Conservation (phyloP, 2,329 filamentous ascomycete genomes). For the Cordyceps militaris region DNA sequence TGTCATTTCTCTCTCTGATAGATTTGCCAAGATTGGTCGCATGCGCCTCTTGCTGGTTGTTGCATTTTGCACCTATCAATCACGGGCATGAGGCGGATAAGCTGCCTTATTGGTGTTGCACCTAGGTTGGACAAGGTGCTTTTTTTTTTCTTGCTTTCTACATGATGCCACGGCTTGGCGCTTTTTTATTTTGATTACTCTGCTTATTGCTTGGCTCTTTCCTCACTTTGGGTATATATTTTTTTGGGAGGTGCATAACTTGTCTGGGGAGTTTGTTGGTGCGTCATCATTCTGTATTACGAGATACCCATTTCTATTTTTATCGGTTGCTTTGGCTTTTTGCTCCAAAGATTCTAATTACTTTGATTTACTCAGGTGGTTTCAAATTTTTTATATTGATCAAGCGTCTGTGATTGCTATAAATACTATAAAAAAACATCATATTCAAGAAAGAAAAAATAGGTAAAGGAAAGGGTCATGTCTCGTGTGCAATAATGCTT, state of each 20-base stretch:
- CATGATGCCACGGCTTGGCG: neutral
- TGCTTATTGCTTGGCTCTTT: neutral
- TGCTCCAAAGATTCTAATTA: no score
- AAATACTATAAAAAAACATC: neutral
- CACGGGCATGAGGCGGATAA: neutral
- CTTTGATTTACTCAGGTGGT: neutral
- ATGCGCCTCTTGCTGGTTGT: neutral
- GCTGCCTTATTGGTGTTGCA: neutral
- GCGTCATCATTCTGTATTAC: no score
- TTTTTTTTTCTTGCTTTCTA: neutral
- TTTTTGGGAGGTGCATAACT: no score
- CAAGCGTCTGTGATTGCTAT: neutral
- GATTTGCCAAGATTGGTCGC: no score
- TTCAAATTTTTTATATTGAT: neutral
- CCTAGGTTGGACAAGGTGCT: neutral
- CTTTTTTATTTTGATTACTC: neutral
- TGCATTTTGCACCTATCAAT: neutral
- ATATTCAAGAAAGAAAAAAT: neutral
- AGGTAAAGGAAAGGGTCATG: neutral
- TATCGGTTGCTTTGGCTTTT: no score
- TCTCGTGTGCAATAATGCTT: slow-evolving; percentile 3
- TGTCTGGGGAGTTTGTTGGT: no score
- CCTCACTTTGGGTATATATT: neutral
- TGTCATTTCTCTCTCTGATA: neutral
- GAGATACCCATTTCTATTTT: no score